Evolutionary conservation across 2,329 filamentous ascomycete species (phyloP).

Genomic region (Ceratocystis colombiana): DNA sequence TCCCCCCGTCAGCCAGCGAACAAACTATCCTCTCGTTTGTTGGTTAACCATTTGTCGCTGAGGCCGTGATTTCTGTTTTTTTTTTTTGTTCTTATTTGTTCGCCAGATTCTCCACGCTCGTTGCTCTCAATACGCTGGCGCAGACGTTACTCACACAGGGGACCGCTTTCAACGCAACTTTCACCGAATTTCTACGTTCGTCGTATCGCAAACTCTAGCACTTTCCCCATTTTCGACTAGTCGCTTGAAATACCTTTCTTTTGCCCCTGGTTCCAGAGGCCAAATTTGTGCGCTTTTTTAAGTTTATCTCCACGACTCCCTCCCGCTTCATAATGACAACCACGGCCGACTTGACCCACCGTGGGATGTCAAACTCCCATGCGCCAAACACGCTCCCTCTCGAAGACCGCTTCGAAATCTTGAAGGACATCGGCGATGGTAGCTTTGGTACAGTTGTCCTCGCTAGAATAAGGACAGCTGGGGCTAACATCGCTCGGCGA

Average conservation of each 20-base stretch:
- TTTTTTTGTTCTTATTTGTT: constrained; percentile 19
- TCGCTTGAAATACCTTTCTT: neutral
- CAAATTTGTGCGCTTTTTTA: constrained; percentile 26
- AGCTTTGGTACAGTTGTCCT: constrained; percentile 95
- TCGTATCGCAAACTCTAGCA: constrained; percentile 3
- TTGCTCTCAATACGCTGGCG: constrained; percentile 16
- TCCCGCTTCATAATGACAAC: constrained; percentile 18
- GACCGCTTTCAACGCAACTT: neutral
- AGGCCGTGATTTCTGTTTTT: constrained; percentile 24
- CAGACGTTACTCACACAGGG: neutral
- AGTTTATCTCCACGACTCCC: constrained; percentile 12
- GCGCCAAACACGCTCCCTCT: constrained; percentile 50
- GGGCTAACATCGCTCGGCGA: constrained; percentile 75
- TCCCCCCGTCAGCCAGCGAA: neutral
- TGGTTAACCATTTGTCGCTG: constrained; percentile 27
- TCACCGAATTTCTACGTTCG: neutral
- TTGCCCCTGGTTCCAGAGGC: constrained; percentile 16
- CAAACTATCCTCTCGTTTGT: constrained; percentile 1
- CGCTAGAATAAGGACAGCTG: constrained; percentile 81
- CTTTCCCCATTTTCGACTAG: constrained; percentile 19
- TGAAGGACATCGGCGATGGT: constrained; percentile 97
- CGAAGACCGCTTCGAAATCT: constrained; percentile 89
- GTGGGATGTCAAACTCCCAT: constrained; percentile 51
- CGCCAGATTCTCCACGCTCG: neutral
- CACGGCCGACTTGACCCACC: constrained; percentile 58